Evolutionary conservation across 331 rosid species (phyloP), one percentile per base, ranked within the genome.

Genomic region (Pyrus hybrid): DNA sequence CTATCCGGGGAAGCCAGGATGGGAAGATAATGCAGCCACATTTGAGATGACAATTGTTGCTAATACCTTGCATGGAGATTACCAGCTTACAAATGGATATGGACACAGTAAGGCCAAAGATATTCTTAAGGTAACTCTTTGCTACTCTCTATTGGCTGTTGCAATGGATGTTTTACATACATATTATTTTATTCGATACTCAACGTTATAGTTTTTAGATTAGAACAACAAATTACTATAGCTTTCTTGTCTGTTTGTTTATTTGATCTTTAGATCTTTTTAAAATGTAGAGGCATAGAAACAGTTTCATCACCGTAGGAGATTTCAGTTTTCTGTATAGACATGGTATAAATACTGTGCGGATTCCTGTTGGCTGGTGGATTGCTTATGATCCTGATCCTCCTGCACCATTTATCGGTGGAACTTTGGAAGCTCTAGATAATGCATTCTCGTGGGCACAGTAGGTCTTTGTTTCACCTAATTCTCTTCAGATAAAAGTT

Each of bases 281-380:
- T 35, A 73, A 73, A 86, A 79, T 86, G 92, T 96, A 94, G 97
- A 87, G 85, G 79, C 97, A 94, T 86, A 86, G 96, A 85, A 88
- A 86, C 84, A 90, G 88, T 87, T 94, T 92, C 78, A 73, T 92
- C 77, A 85, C 88, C n/a, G 17, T 77, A 45, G 93, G 85, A 65
- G 96, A 94, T 88, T 94, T 94, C 87, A 77, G 71, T 63, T 94
- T 94, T 92, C 90, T 94, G 78, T 73, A 80, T 76, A 84, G 87
- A 84, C 93, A 87, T 77, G 95, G 96, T 83, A 87, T 94, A 81
- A 94, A 94, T 80, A 85, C 99, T 5, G 99, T 88, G 83, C 90
- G 99, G 86, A 92, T 91, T 65, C 99, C 97, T 18, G 97, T 94
- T 80, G 99, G 97, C 67, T 94, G 97, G 97, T 90, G 99, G 97